A percentile compares a stretch with the other conserved stretches of the same genome.
Evolutionary conservation across 106 monocot genomes (phyloP).

Genomic region (Phalaenopsis aphrodite): DNA sequence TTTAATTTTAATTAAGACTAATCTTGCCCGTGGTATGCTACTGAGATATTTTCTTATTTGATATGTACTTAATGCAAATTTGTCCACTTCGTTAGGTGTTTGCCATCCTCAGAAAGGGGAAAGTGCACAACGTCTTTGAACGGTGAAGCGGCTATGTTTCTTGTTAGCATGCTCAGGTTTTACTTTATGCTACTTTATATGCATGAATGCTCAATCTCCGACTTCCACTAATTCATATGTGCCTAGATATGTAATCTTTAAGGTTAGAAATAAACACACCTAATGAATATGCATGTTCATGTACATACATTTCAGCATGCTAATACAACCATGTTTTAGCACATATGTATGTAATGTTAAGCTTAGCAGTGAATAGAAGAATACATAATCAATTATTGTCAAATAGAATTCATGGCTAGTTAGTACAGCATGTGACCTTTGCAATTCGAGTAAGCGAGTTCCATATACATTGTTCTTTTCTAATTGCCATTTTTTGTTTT

Average conservation of each 20-base stretch:
- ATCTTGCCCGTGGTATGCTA: background rate
- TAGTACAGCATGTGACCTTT: background rate
- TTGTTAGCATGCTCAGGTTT: conserved; percentile 51
- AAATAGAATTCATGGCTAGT: background rate
- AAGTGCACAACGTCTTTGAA: conserved; percentile 27
- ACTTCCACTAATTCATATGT: background rate
- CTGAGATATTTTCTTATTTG: background rate
- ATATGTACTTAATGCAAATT: background rate
- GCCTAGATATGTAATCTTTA: background rate
- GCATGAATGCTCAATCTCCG: too few relatives aligned
- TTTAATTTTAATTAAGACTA: background rate
- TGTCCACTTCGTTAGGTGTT: conserved; percentile 25
- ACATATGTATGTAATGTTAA: background rate
- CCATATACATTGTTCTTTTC: background rate
- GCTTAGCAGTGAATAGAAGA: background rate
- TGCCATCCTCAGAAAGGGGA: conserved; percentile 4
- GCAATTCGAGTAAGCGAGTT: background rate
- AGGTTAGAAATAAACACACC: background rate
- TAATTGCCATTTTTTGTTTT: background rate
- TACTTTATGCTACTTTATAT: background rate
- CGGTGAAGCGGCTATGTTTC: conserved; percentile 51
- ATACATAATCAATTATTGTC: background rate
- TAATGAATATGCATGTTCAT: too few relatives aligned
- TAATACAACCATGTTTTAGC: background rate
- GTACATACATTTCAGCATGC: background rate